Conservation (phyloP, 2,329 filamentous ascomycete species). For the Beauveria brongniartii region DNA sequence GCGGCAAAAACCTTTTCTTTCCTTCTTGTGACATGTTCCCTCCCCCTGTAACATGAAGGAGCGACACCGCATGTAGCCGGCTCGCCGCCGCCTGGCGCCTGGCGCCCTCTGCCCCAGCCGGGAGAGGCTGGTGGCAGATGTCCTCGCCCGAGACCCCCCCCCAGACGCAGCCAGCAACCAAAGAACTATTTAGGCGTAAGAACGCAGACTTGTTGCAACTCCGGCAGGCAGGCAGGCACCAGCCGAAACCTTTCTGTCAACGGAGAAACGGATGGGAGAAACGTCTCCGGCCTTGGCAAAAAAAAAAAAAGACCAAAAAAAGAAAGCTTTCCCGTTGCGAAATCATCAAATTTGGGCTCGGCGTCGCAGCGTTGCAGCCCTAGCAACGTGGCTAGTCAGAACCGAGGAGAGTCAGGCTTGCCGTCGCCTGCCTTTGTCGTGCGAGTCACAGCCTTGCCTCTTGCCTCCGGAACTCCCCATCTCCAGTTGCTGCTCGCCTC, state of each 20-base stretch:
- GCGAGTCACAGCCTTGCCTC: conserved; percentile 4
- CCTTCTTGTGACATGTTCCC: no score
- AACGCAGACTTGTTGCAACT: no score
- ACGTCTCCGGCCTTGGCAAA: neutral
- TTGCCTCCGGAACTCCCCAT: neutral
- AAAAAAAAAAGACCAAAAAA: neutral
- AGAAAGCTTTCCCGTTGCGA: neutral
- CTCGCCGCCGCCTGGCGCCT: neutral
- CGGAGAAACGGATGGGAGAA: neutral
- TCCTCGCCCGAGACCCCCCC: neutral
- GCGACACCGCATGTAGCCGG: neutral
- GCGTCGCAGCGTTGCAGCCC: conserved; percentile 1
- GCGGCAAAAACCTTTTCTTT: no score
- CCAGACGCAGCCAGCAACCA: no score
- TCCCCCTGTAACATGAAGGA: no score
- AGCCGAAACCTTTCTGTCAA: no score
- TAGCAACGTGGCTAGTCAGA: neutral
- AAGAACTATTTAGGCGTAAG: no score
- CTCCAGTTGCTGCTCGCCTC: neutral
- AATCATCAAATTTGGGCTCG: neutral
- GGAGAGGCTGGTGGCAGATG: neutral
- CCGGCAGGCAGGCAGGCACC: no score
- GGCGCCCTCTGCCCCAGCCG: neutral
- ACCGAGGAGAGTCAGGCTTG: neutral
- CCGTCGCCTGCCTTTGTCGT: neutral